Conservation (phyloP, 208 protist genomes). For the Porcisia deanei region DNA sequence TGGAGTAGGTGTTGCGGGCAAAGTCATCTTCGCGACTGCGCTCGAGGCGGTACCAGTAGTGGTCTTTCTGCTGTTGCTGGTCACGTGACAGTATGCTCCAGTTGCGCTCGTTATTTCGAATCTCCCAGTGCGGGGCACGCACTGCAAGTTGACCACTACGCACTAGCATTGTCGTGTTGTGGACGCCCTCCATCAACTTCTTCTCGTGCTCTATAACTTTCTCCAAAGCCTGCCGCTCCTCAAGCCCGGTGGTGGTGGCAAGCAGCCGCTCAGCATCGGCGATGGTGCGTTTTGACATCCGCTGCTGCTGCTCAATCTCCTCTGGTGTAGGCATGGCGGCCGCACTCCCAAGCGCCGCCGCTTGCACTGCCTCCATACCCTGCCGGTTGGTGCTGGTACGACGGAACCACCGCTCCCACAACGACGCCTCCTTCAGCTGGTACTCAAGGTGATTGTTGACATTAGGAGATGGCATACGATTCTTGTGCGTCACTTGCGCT, state of each 20-base stretch:
- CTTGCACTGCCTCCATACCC: constrained; percentile 2
- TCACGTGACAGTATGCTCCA: constrained; percentile 84
- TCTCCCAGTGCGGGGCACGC: constrained; percentile 82
- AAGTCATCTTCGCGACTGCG: constrained; percentile 86
- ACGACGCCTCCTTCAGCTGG: constrained; percentile 49
- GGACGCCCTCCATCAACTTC: constrained; percentile 46
- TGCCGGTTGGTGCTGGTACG: constrained; percentile 13
- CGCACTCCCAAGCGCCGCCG: constrained; percentile 1
- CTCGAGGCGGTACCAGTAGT: constrained; percentile 87
- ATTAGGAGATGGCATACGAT: constrained; percentile 80
- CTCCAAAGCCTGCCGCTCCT: constrained; percentile 54
- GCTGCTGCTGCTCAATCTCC: constrained; percentile 15
- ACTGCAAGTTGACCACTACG: constrained; percentile 75
- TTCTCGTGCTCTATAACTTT: constrained; percentile 66
- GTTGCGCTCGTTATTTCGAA: constrained; percentile 88
- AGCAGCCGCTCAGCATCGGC: constrained; percentile 61
- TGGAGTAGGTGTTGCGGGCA: constrained; percentile 74
- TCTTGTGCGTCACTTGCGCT: constrained; percentile 76
- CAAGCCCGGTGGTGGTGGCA: constrained; percentile 37
- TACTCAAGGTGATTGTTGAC: constrained; percentile 88
- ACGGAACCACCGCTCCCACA: constrained; percentile 36
- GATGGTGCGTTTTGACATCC: constrained; percentile 38
- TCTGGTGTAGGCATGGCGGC: constrained; percentile 4
- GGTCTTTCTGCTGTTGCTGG: constrained; percentile 89
- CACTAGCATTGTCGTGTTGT: constrained; percentile 76